phyloP scores from a whole-genome alignment of 2,329 filamentous ascomycete genomes.

The Emericellopsis cladophorae region DNA sequence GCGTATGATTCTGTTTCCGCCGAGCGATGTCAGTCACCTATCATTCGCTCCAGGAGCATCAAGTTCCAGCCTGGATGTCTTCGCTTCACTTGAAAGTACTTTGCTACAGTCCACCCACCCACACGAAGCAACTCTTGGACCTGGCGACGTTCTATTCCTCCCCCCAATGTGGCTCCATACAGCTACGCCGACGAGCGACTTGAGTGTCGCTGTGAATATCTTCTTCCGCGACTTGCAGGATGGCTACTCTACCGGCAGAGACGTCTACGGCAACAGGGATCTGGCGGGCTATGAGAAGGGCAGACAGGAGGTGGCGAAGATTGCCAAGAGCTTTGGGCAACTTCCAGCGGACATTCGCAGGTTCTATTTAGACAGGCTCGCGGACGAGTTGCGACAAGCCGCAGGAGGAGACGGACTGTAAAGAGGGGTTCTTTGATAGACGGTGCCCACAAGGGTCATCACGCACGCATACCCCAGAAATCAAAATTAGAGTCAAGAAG shows the following conservation, averaged over 20 bases:
- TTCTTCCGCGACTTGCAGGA: constrained; percentile 65
- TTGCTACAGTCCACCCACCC: constrained; percentile 42
- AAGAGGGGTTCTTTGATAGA: too few species aligned
- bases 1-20: constrained; percentile 64
- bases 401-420: too few species aligned
- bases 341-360: constrained; percentile 53
- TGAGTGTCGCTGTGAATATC: constrained; percentile 75
- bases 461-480: too few species aligned
- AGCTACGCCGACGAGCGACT: constrained; percentile 40
- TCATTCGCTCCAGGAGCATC: constrained; percentile 66
- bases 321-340: constrained; percentile 49
- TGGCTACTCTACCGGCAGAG: constrained; percentile 61
- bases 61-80: constrained; percentile 66
- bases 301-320: constrained; percentile 55
- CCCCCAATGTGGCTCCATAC: constrained; percentile 80
- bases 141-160: constrained; percentile 70
- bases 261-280: constrained; percentile 84
- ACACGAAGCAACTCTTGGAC: constrained; percentile 49
- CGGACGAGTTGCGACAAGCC: constrained; percentile 42
- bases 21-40: constrained; percentile 57
- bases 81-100: constrained; percentile 31
- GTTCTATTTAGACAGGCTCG: constrained; percentile 66
- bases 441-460: too few species aligned
- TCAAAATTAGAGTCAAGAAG: too few species aligned
- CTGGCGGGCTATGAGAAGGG: constrained; percentile 75